These are phyloP conservation scores for Clavariopsis aquatica DNA, from an alignment of 495 filamentous ascomycete genomes.

Conservation along the genomic window DNA sequence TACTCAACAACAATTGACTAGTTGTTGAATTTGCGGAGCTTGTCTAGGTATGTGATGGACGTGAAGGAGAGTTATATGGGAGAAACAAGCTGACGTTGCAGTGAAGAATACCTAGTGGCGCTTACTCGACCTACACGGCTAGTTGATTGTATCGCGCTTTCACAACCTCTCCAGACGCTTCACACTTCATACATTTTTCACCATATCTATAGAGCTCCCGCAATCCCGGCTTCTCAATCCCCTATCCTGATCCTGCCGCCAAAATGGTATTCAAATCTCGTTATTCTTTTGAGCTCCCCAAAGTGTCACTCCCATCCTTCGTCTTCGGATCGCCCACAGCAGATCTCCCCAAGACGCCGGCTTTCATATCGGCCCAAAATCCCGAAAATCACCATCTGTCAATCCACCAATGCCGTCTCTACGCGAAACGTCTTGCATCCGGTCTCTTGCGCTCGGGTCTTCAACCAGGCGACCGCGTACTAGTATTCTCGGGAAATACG, in stretches of 20 bases:
- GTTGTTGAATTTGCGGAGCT: not conserved
- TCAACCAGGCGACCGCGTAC: conserved; percentile 67
- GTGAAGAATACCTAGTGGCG: not conserved
- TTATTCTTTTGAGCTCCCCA: conserved; percentile 52
- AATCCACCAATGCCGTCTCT: conserved; percentile 62
- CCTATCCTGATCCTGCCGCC: not conserved
- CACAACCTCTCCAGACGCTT: no score
- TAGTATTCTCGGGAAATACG: conserved; percentile 51
- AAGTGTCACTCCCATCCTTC: conserved; percentile 53
- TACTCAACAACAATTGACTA: not conserved
- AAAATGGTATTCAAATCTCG: conserved; percentile 58
- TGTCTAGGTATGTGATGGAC: not conserved
- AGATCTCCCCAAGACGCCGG: conserved; percentile 48
- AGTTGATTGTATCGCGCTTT: no score
- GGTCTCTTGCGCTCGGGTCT: conserved; percentile 69
- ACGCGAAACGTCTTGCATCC: conserved; percentile 69
- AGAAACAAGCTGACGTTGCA: not conserved
- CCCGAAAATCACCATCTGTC: conserved; percentile 61
- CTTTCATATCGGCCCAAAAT: conserved; percentile 57
- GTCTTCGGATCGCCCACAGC: conserved; percentile 53
- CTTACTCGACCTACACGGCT: not conserved
- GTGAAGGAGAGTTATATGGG: not conserved
- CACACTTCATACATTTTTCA: no score
- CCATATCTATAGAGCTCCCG: not conserved
- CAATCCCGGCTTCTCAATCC: not conserved